These are phyloP conservation scores for Polygonum maritimum DNA, from an alignment of 148 eudicot genomes.

Conservation along the genomic window DNA sequence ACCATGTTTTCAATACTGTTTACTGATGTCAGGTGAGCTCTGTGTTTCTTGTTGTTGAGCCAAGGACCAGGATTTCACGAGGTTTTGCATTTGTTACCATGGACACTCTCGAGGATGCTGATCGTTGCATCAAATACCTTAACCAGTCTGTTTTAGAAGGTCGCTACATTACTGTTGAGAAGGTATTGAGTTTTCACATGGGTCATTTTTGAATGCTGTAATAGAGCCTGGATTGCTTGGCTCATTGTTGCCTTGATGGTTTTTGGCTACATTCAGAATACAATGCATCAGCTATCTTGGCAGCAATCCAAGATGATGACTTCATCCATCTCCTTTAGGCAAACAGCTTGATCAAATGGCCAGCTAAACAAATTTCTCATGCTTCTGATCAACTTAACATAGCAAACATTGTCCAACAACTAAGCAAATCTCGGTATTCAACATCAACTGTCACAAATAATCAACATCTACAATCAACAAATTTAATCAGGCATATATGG, in stretches of 20 bases:
- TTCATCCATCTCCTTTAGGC: conserved; percentile 67
- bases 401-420: conserved; percentile 96
- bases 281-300: conserved; percentile 88
- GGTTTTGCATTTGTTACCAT: conserved; percentile 92
- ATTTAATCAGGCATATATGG: conserved; percentile 89
- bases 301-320: conserved; percentile 97
- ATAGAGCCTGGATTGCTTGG: conserved; percentile 27
- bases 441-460: conserved; percentile 92
- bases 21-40: conserved; percentile 37
- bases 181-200: conserved; percentile 38
- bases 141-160: conserved; percentile 90
- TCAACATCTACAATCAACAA: conserved; percentile 82
- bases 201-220: background rate
- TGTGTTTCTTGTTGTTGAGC: conserved; percentile 84
- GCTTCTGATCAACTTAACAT: conserved; percentile 89
- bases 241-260: conserved; percentile 64
- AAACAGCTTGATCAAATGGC: conserved; percentile 88
- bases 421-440: conserved; percentile 85
- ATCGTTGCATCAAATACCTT: conserved; percentile 70
- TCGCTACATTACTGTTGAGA: conserved; percentile 93
- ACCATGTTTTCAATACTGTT: background rate
- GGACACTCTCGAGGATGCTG: conserved; percentile 74
- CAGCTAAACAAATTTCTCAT: conserved; percentile 52
- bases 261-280: conserved; percentile 94
- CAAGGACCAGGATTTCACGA: conserved; percentile 80